These are phyloP conservation scores for Penicillium sp. DNA, from an alignment of 2,329 filamentous ascomycete species.

Conservation along the genomic window DNA sequence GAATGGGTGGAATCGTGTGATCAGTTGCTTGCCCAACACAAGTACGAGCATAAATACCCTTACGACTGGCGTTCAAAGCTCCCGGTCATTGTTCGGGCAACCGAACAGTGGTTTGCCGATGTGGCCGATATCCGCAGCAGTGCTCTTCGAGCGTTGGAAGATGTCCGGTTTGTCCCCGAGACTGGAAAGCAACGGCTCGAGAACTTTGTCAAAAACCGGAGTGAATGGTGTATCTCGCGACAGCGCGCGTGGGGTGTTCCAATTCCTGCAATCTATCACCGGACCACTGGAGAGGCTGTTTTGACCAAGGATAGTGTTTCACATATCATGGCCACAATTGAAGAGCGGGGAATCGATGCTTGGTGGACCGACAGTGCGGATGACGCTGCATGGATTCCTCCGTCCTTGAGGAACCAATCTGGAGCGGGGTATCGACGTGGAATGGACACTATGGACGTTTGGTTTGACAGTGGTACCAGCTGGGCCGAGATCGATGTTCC, in stretches of 20 bases:
- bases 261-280: conserved; percentile 82
- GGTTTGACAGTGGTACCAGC: conserved; percentile 97
- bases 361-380: conserved; percentile 86
- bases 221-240: conserved; percentile 96
- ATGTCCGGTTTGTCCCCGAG: conserved; percentile 76
- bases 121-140: conserved; percentile 75
- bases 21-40: conserved; percentile 66
- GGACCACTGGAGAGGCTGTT: conserved; percentile 66
- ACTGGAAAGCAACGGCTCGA: conserved; percentile 70
- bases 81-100: conserved; percentile 86
- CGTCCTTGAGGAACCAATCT: conserved; percentile 53
- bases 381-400: conserved; percentile 73
- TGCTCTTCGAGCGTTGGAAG: conserved; percentile 66
- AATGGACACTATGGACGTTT: conserved; percentile 97
- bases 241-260: conserved; percentile 96
- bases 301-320: conserved; percentile 74
- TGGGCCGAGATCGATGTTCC: conserved; percentile 62
- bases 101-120: conserved; percentile 97
- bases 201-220: conserved; percentile 82
- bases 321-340: conserved; percentile 78
- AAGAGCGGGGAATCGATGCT: conserved; percentile 76
- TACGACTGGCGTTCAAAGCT: conserved; percentile 97
- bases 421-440: conserved; percentile 64
- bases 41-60: conserved; percentile 86
- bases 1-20: conserved; percentile 60